A percentile compares a stretch with the other conserved stretches of the same genome.
Conservation (phyloP, 352 stramenopile genomes). For the Globisporangium nagaii region DNA sequence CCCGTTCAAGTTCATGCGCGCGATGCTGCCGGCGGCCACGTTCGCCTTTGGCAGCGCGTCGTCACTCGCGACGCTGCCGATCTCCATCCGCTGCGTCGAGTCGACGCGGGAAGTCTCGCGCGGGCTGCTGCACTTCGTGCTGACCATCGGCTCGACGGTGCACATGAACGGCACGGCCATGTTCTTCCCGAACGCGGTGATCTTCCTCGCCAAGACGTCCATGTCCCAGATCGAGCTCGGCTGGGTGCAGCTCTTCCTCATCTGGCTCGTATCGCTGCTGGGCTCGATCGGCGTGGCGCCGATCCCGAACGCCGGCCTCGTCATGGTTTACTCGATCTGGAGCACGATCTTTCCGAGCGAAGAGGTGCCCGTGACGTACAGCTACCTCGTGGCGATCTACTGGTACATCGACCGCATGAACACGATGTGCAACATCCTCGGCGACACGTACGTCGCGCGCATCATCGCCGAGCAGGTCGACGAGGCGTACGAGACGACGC, state of each 20-base stretch:
- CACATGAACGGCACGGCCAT: conserved; percentile 80
- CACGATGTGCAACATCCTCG: conserved; percentile 66
- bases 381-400: conserved; percentile 67
- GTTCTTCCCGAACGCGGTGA: conserved; percentile 59
- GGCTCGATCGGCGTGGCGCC: conserved; percentile 54
- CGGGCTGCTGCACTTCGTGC: conserved; percentile 53
- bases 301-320: conserved; percentile 62
- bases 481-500: conserved; percentile 35
- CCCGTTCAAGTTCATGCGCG: conserved; percentile 50
- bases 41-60: conserved; percentile 68
- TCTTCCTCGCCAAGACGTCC: conserved; percentile 61
- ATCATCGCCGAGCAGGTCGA: conserved; percentile 77
- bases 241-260: conserved; percentile 44
- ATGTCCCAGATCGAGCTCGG: conserved; percentile 30
- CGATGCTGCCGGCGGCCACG: conserved; percentile 53
- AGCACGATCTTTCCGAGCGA: conserved; percentile 55
- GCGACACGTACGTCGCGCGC: conserved; percentile 61
- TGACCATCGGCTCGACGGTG: conserved; percentile 63
- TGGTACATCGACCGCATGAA: conserved; percentile 69
- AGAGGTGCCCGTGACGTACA: conserved; percentile 54
- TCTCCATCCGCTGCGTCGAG: conserved; percentile 64
- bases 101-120: conserved; percentile 51
- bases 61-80: conserved; percentile 57
- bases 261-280: conserved; percentile 57
- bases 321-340: conserved; percentile 77